These are phyloP conservation scores for Chondrostereum purpureum DNA, from an alignment of 1,284 basidiomycete species.

Conservation along the genomic window DNA sequence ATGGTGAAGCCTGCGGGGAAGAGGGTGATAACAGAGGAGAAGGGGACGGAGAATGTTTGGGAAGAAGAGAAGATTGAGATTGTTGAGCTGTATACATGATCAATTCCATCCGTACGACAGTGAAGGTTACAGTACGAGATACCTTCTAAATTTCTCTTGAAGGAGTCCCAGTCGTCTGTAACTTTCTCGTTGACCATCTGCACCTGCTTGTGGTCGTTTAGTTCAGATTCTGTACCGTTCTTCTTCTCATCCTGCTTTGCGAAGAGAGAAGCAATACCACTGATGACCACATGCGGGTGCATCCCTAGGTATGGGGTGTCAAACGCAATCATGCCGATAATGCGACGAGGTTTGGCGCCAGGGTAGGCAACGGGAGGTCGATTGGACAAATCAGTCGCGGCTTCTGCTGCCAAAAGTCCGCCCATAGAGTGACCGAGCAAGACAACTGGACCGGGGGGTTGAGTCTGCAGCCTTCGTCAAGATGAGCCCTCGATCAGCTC, in stretches of 20 bases:
- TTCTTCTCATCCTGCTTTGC: conserved; percentile 23
- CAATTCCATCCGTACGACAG: no score
- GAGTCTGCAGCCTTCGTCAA: conserved; percentile 38
- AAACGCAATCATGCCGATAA: conserved; percentile 48
- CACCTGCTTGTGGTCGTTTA: conserved; percentile 39
- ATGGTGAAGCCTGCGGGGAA: conserved; percentile 12
- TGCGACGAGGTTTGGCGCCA: conserved; percentile 29
- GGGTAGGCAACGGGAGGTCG: conserved; percentile 19
- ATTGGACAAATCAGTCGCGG: conserved; percentile 35
- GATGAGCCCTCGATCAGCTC: conserved; percentile 2
- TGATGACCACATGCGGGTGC: conserved; percentile 54
- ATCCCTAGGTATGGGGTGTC: conserved; percentile 54
- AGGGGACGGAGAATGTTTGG: no score
- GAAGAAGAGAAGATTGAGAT: not conserved
- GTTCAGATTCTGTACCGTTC: conserved; percentile 26
- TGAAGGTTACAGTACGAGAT: conserved; percentile 9
- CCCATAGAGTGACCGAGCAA: conserved; percentile 55
- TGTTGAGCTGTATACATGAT: not conserved
- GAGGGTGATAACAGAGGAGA: not conserved
- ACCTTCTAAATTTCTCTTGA: conserved; percentile 30
- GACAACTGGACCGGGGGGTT: conserved; percentile 47
- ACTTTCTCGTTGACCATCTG: conserved; percentile 35
- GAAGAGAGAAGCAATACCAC: conserved; percentile 47
- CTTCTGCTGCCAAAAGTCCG: conserved; percentile 48
- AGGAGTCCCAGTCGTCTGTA: conserved; percentile 42